Percentiles rank a stretch among this genome's conserved stretches.
Evolutionary conservation across 2,329 filamentous ascomycete species (phyloP).

Genomic region (Penicillium verrucosum): DNA sequence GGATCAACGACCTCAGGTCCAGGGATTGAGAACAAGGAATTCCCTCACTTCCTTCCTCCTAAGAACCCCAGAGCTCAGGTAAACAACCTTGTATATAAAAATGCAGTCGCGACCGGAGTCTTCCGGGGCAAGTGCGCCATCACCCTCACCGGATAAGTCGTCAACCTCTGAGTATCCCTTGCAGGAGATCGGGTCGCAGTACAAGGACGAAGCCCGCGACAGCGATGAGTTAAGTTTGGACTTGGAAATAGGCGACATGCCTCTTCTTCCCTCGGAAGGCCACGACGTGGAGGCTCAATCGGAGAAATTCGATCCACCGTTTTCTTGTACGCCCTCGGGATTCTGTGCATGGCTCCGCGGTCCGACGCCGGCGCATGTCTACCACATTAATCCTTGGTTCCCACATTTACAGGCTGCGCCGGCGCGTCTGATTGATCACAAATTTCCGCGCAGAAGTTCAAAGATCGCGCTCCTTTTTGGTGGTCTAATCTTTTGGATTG

Average conservation of each 20-base stretch:
- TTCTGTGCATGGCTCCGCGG: conserved; percentile 31
- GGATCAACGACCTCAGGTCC: not conserved
- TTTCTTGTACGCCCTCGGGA: conserved; percentile 25
- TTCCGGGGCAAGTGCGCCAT: not conserved
- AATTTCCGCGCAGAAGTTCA: conserved; percentile 23
- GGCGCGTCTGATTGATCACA: conserved; percentile 30
- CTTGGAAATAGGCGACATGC: conserved; percentile 21
- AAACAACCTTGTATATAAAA: not conserved
- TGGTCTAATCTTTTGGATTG: conserved; percentile 31
- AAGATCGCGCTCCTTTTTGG: conserved; percentile 28
- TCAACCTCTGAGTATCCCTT: not conserved
- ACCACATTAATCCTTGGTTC: conserved; percentile 36
- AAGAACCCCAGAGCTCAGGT: not conserved
- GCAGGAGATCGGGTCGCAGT: conserved; percentile 1
- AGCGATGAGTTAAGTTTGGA: conserved; percentile 15
- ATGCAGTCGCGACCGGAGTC: conserved; percentile 11
- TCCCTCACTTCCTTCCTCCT: not conserved
- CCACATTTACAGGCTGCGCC: conserved; percentile 34
- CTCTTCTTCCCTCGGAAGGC: conserved; percentile 13
- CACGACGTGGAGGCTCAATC: not conserved
- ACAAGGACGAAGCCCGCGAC: conserved; percentile 8
- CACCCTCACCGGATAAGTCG: not conserved
- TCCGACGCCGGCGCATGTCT: conserved; percentile 31
- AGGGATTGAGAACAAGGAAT: not conserved
- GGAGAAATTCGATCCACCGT: conserved; percentile 14